These are phyloP conservation scores for Erucastrum elatum DNA, from an alignment of 345 rosid genomes.

Conservation along the genomic window DNA sequence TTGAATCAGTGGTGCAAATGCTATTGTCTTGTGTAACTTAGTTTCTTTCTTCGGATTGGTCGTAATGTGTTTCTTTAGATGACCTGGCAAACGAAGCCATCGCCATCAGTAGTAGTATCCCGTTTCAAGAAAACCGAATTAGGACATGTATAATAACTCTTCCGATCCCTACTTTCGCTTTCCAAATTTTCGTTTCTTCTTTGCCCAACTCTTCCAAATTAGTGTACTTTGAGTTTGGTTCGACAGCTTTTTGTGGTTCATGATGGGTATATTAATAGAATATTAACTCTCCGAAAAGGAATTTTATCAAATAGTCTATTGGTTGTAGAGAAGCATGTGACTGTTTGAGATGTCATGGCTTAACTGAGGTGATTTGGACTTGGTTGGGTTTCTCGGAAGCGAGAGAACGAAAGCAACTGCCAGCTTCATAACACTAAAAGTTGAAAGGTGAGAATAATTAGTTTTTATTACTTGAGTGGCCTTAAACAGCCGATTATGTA, in stretches of 20 bases:
- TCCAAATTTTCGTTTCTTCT: constrained; percentile 66
- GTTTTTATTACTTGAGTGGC: neutral
- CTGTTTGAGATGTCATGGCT: no score
- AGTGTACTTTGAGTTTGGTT: no score
- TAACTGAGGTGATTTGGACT: no score
- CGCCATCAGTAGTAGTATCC: neutral
- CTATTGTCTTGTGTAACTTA: neutral
- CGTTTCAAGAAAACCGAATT: neutral
- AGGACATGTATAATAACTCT: neutral
- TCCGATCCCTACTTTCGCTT: constrained; percentile 60
- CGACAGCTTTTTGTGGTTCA: no score
- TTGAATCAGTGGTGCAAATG: constrained; percentile 5
- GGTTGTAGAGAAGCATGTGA: no score
- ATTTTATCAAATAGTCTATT: no score
- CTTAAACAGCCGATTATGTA: neutral
- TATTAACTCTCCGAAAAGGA: no score
- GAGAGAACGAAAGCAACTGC: no score
- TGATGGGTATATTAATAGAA: no score
- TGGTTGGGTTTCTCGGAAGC: no score
- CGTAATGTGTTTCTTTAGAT: neutral
- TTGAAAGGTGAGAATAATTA: neutral
- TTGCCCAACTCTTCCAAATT: constrained; percentile 14
- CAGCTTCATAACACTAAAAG: neutral
- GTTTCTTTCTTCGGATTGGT: neutral
- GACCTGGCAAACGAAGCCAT: neutral